These are phyloP conservation scores for Pleurotus ostreatus DNA, from an alignment of 768 basidiomycete species.

Conservation along the genomic window DNA sequence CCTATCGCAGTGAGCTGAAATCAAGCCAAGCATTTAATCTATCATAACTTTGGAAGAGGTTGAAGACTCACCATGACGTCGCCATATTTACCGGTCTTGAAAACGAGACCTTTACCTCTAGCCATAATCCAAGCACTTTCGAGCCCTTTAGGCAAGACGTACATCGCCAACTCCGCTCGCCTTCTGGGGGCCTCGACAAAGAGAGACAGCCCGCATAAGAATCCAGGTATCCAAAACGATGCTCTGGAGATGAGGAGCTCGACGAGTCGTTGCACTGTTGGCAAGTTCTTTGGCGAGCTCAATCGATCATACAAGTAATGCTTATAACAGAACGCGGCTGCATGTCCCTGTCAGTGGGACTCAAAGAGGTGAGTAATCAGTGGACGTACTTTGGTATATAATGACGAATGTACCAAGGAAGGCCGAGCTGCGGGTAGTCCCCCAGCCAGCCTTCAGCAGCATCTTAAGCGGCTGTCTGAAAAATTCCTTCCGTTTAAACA, in stretches of 20 bases:
- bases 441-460: constrained; percentile 59
- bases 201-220: constrained; percentile 70
- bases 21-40: not conserved
- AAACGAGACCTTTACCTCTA: constrained; percentile 71
- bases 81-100: constrained; percentile 65
- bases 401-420: constrained; percentile 84
- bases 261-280: constrained; percentile 43
- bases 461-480: constrained; percentile 61
- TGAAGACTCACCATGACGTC: constrained; percentile 53
- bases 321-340: constrained; percentile 67
- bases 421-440: constrained; percentile 78
- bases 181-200: constrained; percentile 86
- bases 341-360: not conserved
- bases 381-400: constrained; percentile 71
- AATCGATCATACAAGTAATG: constrained; percentile 52
- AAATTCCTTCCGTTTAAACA: constrained; percentile 75
- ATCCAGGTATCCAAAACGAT: constrained; percentile 73
- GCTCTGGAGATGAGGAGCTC: constrained; percentile 61
- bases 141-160: constrained; percentile 81
- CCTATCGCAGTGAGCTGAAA: constrained; percentile 61
- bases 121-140: constrained; percentile 89
- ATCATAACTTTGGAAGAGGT: not conserved
- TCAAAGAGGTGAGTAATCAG: not conserved
- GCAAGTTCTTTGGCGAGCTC: constrained; percentile 24
- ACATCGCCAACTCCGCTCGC: constrained; percentile 92